Evolutionary conservation across 257 asterid genomes (phyloP).

Genomic region (Solanum arcanum): DNA sequence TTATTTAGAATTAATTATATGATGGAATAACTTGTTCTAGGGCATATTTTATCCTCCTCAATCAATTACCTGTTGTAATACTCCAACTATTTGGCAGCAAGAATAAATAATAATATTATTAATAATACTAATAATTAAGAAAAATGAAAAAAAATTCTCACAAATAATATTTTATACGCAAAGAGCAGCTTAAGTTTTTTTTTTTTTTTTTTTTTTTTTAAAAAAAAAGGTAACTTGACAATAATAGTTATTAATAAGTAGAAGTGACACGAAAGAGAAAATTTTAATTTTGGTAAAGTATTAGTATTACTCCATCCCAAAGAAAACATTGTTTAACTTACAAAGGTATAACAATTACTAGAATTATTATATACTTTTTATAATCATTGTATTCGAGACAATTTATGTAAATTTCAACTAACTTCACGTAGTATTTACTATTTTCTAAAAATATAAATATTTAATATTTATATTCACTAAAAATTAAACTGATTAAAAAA

Average conservation of each 20-base stretch:
- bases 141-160: no score
- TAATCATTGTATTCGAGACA: background rate
- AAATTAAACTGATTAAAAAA: no score
- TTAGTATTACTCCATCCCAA: background rate
- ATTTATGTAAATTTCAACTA: fast-evolving
- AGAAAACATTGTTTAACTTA: background rate
- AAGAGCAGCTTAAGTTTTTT: background rate
- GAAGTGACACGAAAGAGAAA: background rate
- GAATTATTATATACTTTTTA: background rate
- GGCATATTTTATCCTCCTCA: background rate
- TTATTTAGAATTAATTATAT: background rate
- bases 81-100: background rate
- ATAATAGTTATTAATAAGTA: no score
- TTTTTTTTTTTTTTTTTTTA: no score
- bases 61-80: background rate
- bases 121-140: no score
- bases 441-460: no score
- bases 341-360: background rate
- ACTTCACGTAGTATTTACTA: background rate
- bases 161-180: background rate
- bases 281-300: background rate
- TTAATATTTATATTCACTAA: no score
- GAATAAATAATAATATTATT: no score
- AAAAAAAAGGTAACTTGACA: background rate
- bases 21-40: background rate